Conservation (phyloP, 345 rosid genomes). For the Lepidium aucheri region DNA sequence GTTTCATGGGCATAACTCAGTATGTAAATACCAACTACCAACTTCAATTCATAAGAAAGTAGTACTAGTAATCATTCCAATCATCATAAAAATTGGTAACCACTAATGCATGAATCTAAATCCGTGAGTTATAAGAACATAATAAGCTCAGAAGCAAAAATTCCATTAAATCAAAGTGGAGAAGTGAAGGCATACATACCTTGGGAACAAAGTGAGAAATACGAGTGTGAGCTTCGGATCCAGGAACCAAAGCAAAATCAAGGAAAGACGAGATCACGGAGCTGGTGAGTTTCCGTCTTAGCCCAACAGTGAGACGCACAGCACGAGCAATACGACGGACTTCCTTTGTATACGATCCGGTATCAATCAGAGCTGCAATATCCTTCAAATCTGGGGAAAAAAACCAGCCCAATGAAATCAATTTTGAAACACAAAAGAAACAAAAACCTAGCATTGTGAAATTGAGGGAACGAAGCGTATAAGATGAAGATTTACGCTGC, state of each 20-base stretch:
- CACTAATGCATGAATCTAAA: not conserved
- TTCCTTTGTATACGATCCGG: slow-evolving; percentile 59
- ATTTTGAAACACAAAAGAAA: not conserved
- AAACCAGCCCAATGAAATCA: not conserved
- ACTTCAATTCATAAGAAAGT: not conserved
- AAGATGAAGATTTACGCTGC: slow-evolving; percentile 35
- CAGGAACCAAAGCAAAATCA: slow-evolving; percentile 47
- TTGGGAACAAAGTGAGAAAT: slow-evolving; percentile 50
- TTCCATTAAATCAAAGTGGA: not conserved
- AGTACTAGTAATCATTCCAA: not conserved
- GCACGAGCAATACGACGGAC: slow-evolving; percentile 68
- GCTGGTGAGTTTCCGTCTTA: slow-evolving; percentile 52
- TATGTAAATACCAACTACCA: not conserved
- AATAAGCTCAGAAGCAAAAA: not conserved
- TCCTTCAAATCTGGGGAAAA: slow-evolving; percentile 56
- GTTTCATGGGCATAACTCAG: not conserved
- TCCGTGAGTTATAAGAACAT: not conserved
- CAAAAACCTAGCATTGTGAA: not conserved
- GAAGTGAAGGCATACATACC: slow-evolving; percentile 24
- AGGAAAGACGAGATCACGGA: slow-evolving; percentile 51
- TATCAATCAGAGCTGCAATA: slow-evolving; percentile 59
- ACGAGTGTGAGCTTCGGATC: slow-evolving; percentile 53
- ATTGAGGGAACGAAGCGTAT: not conserved
- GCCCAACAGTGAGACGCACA: slow-evolving; percentile 53
- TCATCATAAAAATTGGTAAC: not conserved